Percentiles rank a stretch among this genome's conserved stretches.
phyloP scores from a whole-genome alignment of 2,329 filamentous ascomycete species.

The Colletotrichum theobromicola region DNA sequence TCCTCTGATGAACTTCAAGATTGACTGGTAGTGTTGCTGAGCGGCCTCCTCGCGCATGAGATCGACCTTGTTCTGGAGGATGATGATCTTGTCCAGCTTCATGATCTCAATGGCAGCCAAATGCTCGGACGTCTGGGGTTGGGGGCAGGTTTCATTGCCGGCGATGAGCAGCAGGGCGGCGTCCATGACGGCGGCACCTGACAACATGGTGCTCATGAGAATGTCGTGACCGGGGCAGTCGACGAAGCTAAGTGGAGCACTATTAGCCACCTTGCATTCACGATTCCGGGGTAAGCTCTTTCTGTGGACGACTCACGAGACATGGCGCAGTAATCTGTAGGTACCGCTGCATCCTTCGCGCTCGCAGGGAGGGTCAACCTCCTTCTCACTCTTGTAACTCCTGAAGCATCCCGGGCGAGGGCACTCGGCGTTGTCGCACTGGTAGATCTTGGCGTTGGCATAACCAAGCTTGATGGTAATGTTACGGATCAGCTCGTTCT shows the following conservation, averaged over 20 bases:
- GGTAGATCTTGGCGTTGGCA: conserved; percentile 99
- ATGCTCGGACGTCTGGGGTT: conserved; percentile 98
- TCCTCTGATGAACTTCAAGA: conserved; percentile 97
- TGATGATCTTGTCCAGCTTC: conserved; percentile 99
- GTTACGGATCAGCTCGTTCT: conserved; percentile 99
- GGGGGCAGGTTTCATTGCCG: conserved; percentile 97
- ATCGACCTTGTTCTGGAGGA: conserved; percentile 99
- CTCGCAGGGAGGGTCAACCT: conserved; percentile 95
- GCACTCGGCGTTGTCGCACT: conserved; percentile 92
- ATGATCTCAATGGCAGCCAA: conserved; percentile 99
- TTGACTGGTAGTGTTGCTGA: conserved; percentile 93
- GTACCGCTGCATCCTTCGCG: conserved; percentile 87
- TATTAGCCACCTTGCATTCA: conserved; percentile 26
- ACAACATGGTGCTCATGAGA: conserved; percentile 99
- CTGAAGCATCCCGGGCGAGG: conserved; percentile 94
- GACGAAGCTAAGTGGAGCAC: conserved; percentile 71
- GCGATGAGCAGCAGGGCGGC: conserved; percentile 95
- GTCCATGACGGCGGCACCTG: conserved; percentile 99
- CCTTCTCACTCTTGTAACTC: conserved; percentile 99
- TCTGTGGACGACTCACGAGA: conserved; percentile 70
- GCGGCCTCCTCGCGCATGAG: conserved; percentile 96
- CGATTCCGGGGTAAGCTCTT: conserved; percentile 8
- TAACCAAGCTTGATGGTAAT: conserved; percentile 99
- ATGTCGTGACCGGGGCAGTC: conserved; percentile 99
- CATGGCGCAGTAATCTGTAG: conserved; percentile 88